phyloP scores from a whole-genome alignment of 2,329 filamentous ascomycete genomes.

The Tolypocladium tundrense region DNA sequence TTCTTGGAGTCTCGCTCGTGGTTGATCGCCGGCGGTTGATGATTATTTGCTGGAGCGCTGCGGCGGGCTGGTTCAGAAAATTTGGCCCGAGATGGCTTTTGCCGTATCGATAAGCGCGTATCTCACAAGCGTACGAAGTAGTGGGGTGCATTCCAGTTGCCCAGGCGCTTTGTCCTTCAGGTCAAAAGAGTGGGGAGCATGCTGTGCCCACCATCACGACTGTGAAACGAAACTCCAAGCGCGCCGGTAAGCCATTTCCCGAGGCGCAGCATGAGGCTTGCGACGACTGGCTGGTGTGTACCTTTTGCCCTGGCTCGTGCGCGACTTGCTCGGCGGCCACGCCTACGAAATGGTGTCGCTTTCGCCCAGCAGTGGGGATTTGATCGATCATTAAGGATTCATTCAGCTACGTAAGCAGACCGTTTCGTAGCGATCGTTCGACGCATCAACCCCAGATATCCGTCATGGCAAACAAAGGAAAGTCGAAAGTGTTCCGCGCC shows the following conservation, averaged over 20 bases:
- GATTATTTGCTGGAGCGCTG: neutral
- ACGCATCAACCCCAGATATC: constrained; percentile 25
- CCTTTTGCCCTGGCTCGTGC: neutral
- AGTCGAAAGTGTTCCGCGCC: constrained; percentile 27
- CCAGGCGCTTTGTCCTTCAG: neutral
- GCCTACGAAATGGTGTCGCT: neutral
- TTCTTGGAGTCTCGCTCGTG: neutral
- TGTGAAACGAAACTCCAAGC: neutral
- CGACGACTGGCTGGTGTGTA: neutral
- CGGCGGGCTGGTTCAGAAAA: neutral
- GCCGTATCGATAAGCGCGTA: neutral
- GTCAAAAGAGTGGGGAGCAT: neutral
- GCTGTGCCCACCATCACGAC: neutral
- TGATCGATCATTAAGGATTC: constrained; percentile 23
- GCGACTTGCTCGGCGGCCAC: neutral
- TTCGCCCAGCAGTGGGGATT: neutral
- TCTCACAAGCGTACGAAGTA: neutral
- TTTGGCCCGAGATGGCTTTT: neutral
- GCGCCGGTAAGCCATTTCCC: neutral
- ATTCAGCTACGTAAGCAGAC: constrained; percentile 28
- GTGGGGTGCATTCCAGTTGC: neutral
- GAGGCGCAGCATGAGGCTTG: neutral
- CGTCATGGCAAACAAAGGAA: constrained; percentile 28
- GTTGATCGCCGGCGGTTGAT: neutral
- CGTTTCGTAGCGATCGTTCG: constrained; percentile 25